Evolutionary conservation across 108 stramenopile genomes (phyloP).

Genomic region (Epipyxis sp.): DNA sequence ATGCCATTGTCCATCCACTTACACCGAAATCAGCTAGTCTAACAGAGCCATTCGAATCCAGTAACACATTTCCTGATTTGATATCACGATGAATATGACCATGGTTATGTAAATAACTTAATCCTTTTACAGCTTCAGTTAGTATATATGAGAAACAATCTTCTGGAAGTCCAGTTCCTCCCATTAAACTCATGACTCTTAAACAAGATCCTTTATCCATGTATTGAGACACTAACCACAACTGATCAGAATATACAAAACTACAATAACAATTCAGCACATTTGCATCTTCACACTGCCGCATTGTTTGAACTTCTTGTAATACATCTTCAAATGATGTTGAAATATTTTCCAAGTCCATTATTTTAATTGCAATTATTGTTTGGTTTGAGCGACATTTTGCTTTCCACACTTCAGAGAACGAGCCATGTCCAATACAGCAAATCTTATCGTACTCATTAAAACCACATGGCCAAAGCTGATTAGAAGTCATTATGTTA

Average conservation of each 20-base stretch:
- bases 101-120: slow-evolving; percentile 89
- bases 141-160: slow-evolving; percentile 70
- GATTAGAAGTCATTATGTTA: no score
- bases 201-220: slow-evolving; percentile 48
- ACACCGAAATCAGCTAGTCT: slow-evolving; percentile 57
- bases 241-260: slow-evolving; percentile 2
- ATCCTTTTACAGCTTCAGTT: slow-evolving; percentile 75
- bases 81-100: slow-evolving; percentile 95
- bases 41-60: slow-evolving; percentile 66
- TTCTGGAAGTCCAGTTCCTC: slow-evolving; percentile 4
- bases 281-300: no score
- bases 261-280: no score
- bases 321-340: no score
- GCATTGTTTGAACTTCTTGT: no score
- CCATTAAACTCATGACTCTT: slow-evolving; percentile 30
- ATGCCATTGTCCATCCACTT: not conserved
- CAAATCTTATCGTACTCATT: no score
- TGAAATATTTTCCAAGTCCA: no score
- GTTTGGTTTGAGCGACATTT: no score
- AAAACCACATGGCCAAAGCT: no score
- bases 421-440: no score
- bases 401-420: no score
- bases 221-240: slow-evolving; percentile 54
- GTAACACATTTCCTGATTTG: slow-evolving; percentile 85
- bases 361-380: no score